phyloP scores from a whole-genome alignment of 2,329 filamentous ascomycete genomes.

The Penicillium sp. region DNA sequence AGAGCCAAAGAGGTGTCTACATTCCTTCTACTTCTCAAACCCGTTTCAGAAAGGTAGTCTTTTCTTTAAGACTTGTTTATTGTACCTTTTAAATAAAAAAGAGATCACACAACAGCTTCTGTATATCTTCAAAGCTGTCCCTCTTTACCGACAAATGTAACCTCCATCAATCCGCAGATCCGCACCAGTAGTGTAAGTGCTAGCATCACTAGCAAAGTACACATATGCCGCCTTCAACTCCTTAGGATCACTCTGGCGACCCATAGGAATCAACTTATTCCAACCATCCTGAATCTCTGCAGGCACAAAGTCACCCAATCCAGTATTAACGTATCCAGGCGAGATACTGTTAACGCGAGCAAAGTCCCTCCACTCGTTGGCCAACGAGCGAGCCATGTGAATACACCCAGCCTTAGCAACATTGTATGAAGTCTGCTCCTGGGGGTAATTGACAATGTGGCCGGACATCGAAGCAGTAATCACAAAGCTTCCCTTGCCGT shows the following conservation, averaged over 20 bases:
- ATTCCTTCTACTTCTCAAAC: not conserved
- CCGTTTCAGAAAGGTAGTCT: too few relatives aligned
- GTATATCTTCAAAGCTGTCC: not conserved
- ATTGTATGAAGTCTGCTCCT: constrained; percentile 66
- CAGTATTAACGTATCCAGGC: constrained; percentile 68
- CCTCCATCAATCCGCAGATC: constrained; percentile 53
- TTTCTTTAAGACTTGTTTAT: not conserved
- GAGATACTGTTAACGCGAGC: constrained; percentile 68
- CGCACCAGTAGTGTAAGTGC: constrained; percentile 51
- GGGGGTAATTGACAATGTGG: constrained; percentile 57
- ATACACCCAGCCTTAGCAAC: constrained; percentile 67
- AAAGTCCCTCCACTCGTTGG: constrained; percentile 70
- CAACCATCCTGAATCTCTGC: constrained; percentile 58
- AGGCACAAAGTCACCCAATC: constrained; percentile 64
- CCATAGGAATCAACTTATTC: constrained; percentile 61
- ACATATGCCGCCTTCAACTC: constrained; percentile 62
- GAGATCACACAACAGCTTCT: not conserved
- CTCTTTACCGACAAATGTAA: constrained; percentile 35
- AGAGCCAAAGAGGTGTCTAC: not conserved
- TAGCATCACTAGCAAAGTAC: constrained; percentile 50
- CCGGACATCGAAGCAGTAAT: constrained; percentile 64
- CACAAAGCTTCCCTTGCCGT: constrained; percentile 63
- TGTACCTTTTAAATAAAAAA: not conserved
- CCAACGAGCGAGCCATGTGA: constrained; percentile 62
- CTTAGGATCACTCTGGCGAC: constrained; percentile 62